Evolutionary conservation across 257 asterid species (phyloP), one percentile per base, ranked within the genome.

Genomic region (Capsicum rhomboideum): DNA sequence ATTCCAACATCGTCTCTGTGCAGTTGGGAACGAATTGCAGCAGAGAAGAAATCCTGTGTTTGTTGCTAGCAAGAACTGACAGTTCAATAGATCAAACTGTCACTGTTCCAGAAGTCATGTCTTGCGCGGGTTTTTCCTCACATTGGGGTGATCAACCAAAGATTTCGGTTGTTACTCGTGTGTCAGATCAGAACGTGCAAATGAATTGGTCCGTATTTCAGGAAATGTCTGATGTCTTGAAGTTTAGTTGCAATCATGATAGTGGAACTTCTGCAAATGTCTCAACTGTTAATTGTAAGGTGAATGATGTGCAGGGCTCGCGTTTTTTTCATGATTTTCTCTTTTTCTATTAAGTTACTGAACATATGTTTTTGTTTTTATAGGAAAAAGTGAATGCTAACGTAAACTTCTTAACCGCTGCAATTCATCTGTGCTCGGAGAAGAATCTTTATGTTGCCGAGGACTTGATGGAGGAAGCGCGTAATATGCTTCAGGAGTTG

Each of bases 1-100:
- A 84, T 74, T 83, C 93, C 1, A 85, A 87, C 58, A 89, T 90
- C 4, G 55, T 82, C 83, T 84, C 79, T 23, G 85, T 94, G 10
- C 84, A 85, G 74, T 79, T 88, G 85, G 31, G 84, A 34, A 67
- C 67, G 6, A 78, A 83, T 28, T 61, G 88, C 13, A 40, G 83
- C 82, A 86, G 21, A 83, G 83, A 83, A 0, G 91, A 90, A 66
- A 82, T 88, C 56, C 12, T 91, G 87, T 53, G 31, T 14, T 21
- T 53, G 8, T 77, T 92, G 29, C 83, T 88, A n/a, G 71, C 37
- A 5, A 52, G 6, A 10, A 29, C 10, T 0, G 21, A 10, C 59
- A 46, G 34, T 26, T 46, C 59, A 0, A 0, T 75, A 21, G 16
- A 8, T 75, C 6, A 49, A 4, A 28, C 34, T 2, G 2, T 0